Base-by-base conservation (phyloP, 495 filamentous ascomycete genomes). In the Filosporella fistucella region DNA sequence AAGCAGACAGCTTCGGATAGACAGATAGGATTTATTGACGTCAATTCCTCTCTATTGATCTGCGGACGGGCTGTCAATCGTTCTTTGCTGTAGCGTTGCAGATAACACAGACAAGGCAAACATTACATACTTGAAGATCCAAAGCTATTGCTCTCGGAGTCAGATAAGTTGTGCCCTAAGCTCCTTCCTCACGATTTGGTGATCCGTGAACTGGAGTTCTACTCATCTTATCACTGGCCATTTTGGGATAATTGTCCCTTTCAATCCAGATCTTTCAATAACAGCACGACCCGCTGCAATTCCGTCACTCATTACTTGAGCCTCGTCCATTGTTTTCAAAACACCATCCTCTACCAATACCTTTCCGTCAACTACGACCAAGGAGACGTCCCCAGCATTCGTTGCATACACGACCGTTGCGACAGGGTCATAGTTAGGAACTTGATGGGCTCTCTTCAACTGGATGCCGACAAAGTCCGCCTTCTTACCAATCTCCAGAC, bases 401-500 rank as follows among this genome's bases (percentile, higher is more conserved):
- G 28, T 30, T 8, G 28, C 28, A 30, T 30, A 30, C 8, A 30
- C 28, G 8, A 30, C 28, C 8, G 28, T 30, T 8, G 28, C 28
- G n/a, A 30, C 28, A 8, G 28, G 28, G n/a, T 30, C 28, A 30
- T 30, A 30, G 28, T 30, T 30, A 8, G 28, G 28, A 30, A 30
- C 28, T n/a, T 30, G 28, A n/a, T 30, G 28, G 8, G 28, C 28
- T 30, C n/a, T 30, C 28, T 8, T n/a, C 8, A 32, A 17, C 32
- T 41, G 9, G 38, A 41, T 14, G 21, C 6, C 38, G 10, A 41
- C 38, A 24, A 41, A 41, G 38, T 41, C 38, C 4, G 38, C 38
- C 24, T 41, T 41, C 20, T 41, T 41, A 8, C 38, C 38, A 11
- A 41, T 20, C 20, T 41, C 38, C 38, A 41, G 21, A 17, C 38